Conservation (phyloP, 495 filamentous ascomycete species). For the Tuber magnatum region DNA sequence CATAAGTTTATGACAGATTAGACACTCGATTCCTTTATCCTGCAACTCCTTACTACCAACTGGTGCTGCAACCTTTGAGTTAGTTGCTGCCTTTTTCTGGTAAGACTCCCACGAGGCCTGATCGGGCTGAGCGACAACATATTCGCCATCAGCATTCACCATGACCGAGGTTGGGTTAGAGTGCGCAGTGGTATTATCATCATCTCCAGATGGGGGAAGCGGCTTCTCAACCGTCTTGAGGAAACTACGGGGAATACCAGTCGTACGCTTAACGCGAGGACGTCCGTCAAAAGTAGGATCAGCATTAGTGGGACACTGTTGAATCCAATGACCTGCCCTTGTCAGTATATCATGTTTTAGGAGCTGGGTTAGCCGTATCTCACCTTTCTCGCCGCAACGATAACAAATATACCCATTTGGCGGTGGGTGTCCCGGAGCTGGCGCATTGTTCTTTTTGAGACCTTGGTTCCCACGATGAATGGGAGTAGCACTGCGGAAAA, state of each 20-base stretch:
- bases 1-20: constrained; percentile 93
- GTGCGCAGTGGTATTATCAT: constrained; percentile 48
- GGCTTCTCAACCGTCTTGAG: constrained; percentile 91
- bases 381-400: constrained; percentile 90
- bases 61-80: constrained; percentile 71
- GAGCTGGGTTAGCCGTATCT: constrained; percentile 8
- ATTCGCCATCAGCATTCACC: constrained; percentile 96
- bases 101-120: constrained; percentile 92
- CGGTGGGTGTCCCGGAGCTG: constrained; percentile 76
- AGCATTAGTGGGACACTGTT: constrained; percentile 92
- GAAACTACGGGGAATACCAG: constrained; percentile 88
- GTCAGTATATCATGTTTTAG: constrained; percentile 16
- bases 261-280: constrained; percentile 86
- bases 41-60: constrained; percentile 72
- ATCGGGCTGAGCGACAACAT: constrained; percentile 88
- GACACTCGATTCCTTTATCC: constrained; percentile 80
- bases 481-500: constrained; percentile 53
- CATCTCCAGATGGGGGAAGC: constrained; percentile 61
- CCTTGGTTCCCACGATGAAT: constrained; percentile 49
- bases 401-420: constrained; percentile 93
- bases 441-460: constrained; percentile 56
- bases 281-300: constrained; percentile 90
- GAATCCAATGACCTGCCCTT: constrained; percentile 79
- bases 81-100: constrained; percentile 71
- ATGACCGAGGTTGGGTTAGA: constrained; percentile 73